phyloP scores from a whole-genome alignment of 1,139 yeast species.

The Nakaseomyces sp. region DNA sequence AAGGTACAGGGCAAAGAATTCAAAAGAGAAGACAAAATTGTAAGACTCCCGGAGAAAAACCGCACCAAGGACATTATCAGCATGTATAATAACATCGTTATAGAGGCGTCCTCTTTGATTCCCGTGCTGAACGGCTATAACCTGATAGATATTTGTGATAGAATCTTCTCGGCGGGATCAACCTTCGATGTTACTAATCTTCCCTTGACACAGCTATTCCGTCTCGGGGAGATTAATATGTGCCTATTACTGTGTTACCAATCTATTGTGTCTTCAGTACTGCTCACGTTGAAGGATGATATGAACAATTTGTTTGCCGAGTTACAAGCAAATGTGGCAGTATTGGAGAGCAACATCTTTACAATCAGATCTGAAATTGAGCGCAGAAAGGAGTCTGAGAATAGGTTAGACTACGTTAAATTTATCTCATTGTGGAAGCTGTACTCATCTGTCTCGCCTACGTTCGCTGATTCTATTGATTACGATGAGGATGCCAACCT shows the following conservation, averaged over 20 bases:
- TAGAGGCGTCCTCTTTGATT: conserved; percentile 17
- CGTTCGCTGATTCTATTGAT: conserved; percentile 15
- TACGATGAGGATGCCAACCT: conserved; percentile 26
- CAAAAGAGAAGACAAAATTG: neutral
- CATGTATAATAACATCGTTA: conserved; percentile 14
- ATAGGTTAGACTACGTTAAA: conserved; percentile 16
- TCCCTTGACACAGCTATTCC: conserved; percentile 16
- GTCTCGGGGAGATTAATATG: conserved; percentile 21
- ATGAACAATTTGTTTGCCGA: conserved; percentile 14
- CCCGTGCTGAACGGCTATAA: conserved; percentile 20
- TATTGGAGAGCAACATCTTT: conserved; percentile 14
- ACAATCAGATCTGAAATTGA: conserved; percentile 17
- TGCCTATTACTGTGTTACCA: conserved; percentile 22
- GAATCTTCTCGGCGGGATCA: conserved; percentile 18
- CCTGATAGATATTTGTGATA: conserved; percentile 14
- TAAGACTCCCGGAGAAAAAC: conserved; percentile 17
- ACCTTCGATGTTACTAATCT: conserved; percentile 14
- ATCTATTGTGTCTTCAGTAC: conserved; percentile 21
- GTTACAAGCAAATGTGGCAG: conserved; percentile 14
- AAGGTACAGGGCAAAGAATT: conserved; percentile 7
- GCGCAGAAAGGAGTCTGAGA: conserved; percentile 6
- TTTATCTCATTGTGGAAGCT: conserved; percentile 22
- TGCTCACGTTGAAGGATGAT: conserved; percentile 21
- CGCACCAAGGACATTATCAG: conserved; percentile 16
- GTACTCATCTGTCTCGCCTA: conserved; percentile 17